Percentiles rank a stretch among this genome's conserved stretches.
Evolutionary conservation across 1,139 yeast genomes (phyloP).

Genomic region (Diutina ranongensis): DNA sequence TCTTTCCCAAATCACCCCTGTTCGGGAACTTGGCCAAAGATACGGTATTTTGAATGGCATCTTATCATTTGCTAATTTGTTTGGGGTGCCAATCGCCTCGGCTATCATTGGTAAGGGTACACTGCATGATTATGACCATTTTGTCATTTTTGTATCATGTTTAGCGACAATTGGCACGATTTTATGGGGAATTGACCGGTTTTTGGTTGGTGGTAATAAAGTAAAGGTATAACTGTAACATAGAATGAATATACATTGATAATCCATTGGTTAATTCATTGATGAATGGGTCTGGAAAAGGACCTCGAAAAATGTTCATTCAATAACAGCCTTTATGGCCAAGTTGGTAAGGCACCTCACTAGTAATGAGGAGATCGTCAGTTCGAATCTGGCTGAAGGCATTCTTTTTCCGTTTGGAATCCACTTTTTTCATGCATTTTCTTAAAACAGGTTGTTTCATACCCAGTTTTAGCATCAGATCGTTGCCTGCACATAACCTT

Average conservation of each 20-base stretch:
- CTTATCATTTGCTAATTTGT: conserved; percentile 31
- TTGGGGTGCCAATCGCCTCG: conserved; percentile 41
- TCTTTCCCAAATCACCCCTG: conserved; percentile 36
- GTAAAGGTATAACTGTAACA: neutral
- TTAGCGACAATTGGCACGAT: conserved; percentile 14
- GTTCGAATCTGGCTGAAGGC: conserved; percentile 81
- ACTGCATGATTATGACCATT: conserved; percentile 15
- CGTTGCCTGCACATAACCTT: too few species aligned
- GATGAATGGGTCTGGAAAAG: too few species aligned
- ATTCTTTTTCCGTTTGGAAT: conserved; percentile 24
- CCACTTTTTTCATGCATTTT: too few species aligned
- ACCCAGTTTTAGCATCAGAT: too few species aligned
- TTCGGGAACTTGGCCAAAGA: conserved; percentile 36
- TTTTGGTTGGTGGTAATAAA: conserved; percentile 9
- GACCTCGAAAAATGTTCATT: neutral
- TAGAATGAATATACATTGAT: too few species aligned
- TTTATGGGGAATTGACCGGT: conserved; percentile 15
- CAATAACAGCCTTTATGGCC: conserved; percentile 1
- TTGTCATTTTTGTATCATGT: conserved; percentile 16
- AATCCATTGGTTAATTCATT: too few species aligned
- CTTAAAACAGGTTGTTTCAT: too few species aligned
- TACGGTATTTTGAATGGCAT: conserved; percentile 37
- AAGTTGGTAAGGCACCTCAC: conserved; percentile 78
- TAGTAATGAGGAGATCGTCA: conserved; percentile 86
- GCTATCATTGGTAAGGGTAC: conserved; percentile 31